phyloP scores from a whole-genome alignment of 1,139 yeast genomes.

The Yamadazyma dendronema region DNA sequence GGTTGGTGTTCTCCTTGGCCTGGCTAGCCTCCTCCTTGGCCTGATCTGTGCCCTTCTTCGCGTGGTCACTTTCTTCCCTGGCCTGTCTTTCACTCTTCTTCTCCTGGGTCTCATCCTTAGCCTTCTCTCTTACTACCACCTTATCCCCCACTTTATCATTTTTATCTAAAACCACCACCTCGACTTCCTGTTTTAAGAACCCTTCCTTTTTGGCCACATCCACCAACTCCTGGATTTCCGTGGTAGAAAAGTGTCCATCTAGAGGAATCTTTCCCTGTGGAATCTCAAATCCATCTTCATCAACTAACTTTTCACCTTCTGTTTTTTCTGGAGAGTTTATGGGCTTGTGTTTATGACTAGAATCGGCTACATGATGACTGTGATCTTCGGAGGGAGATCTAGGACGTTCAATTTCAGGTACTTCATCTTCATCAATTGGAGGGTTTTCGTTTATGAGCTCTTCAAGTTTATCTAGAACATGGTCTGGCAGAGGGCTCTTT shows the following conservation, averaged over 20 bases:
- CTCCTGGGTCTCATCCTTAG: conserved; percentile 4
- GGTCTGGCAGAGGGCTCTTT: conserved; percentile 6
- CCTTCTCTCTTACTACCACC: conserved; percentile 16
- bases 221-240: conserved; percentile 31
- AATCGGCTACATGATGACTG: conserved; percentile 2
- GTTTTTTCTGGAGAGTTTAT: conserved; percentile 5
- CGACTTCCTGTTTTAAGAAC: conserved; percentile 24
- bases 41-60: no score
- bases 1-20: no score
- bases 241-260: conserved; percentile 41
- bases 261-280: conserved; percentile 41
- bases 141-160: conserved; percentile 20
- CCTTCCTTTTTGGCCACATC: conserved; percentile 33
- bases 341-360: conserved; percentile 1
- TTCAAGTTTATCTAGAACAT: conserved; percentile 17
- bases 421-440: conserved; percentile 2
- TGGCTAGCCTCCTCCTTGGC: no score
- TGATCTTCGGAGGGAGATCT: neutral
- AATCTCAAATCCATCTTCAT: conserved; percentile 36
- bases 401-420: neutral
- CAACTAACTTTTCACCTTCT: conserved; percentile 12
- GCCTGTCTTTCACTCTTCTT: conserved; percentile 1
- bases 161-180: conserved; percentile 24
- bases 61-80: neutral
- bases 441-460: conserved; percentile 16